These are phyloP conservation scores for Exophiala sp. DNA, from an alignment of 2,329 filamentous ascomycete genomes.

Conservation along the genomic window DNA sequence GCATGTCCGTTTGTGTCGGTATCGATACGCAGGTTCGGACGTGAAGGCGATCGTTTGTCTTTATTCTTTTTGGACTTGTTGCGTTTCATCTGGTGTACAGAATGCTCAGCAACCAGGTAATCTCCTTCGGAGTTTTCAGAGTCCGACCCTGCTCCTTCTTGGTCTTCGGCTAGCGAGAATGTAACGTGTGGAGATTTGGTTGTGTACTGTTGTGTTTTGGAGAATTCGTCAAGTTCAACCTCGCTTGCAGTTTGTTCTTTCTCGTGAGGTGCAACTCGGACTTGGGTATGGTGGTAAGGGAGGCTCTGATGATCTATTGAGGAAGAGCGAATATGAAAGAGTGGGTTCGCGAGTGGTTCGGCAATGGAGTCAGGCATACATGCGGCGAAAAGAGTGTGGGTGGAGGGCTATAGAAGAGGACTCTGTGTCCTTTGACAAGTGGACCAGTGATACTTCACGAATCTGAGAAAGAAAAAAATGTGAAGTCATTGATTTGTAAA, in stretches of 20 bases:
- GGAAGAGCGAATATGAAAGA: conserved; percentile 19
- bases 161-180: background rate
- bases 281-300: conserved; percentile 15
- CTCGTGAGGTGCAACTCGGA: background rate
- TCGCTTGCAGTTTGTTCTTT: conserved; percentile 6
- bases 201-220: background rate
- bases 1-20: conserved; percentile 28
- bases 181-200: background rate
- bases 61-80: conserved; percentile 27
- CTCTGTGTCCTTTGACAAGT: conserved; percentile 24
- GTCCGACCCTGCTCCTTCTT: conserved; percentile 17
- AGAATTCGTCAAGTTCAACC: conserved; percentile 19
- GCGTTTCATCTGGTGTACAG: conserved; percentile 31
- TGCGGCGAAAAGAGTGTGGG: conserved; percentile 20
- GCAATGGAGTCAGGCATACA: conserved; percentile 30
- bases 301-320: conserved; percentile 15
- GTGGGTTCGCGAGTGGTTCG: conserved; percentile 26
- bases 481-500: conserved; percentile 4
- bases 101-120: conserved; percentile 15
- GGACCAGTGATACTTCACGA: conserved; percentile 1
- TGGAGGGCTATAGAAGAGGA: conserved; percentile 20
- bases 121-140: conserved; percentile 21
- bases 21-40: conserved; percentile 19
- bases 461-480: conserved; percentile 5
- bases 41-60: conserved; percentile 21